phyloP scores from a whole-genome alignment of 2,329 filamentous ascomycete genomes.

The Curvularia verruculosa region DNA sequence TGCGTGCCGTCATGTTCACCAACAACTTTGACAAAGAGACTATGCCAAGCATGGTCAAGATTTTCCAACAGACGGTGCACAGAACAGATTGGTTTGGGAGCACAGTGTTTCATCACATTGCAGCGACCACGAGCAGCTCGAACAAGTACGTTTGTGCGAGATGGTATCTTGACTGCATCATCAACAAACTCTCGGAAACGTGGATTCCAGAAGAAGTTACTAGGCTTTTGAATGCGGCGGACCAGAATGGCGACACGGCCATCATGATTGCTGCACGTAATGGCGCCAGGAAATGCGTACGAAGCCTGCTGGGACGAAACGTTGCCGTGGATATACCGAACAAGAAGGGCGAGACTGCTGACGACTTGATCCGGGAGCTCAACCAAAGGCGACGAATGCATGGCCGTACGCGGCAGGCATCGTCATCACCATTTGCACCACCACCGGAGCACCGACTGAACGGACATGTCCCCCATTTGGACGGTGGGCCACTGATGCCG shows the following conservation, averaged over 20 bases:
- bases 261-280: conserved; percentile 88
- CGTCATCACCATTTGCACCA: conserved; percentile 67
- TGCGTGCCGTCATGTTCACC: conserved; percentile 93
- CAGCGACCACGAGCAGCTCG: conserved; percentile 82
- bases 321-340: conserved; percentile 85
- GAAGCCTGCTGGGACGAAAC: conserved; percentile 72
- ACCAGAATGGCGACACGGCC: conserved; percentile 88
- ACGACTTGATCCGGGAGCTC: conserved; percentile 76
- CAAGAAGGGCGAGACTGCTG: conserved; percentile 78
- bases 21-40: conserved; percentile 95
- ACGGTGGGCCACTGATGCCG: conserved; percentile 33
- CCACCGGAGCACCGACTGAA: conserved; percentile 45
- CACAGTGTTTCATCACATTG: conserved; percentile 93
- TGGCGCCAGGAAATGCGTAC: conserved; percentile 76
- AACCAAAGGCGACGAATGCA: conserved; percentile 72
- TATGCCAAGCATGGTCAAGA: conserved; percentile 81
- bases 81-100: conserved; percentile 79
- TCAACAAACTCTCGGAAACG: conserved; percentile 83
- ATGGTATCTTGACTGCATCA: conserved; percentile 90
- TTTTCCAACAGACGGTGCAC: conserved; percentile 81
- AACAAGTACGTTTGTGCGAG: conserved; percentile 87
- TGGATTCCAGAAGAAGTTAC: conserved; percentile 78
- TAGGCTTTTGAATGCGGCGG: conserved; percentile 78
- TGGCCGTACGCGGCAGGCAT: conserved; percentile 66
- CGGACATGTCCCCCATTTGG: conserved; percentile 31